These are phyloP conservation scores for Scutellaria barbata DNA, from an alignment of 257 asterid species.

Conservation along the genomic window DNA sequence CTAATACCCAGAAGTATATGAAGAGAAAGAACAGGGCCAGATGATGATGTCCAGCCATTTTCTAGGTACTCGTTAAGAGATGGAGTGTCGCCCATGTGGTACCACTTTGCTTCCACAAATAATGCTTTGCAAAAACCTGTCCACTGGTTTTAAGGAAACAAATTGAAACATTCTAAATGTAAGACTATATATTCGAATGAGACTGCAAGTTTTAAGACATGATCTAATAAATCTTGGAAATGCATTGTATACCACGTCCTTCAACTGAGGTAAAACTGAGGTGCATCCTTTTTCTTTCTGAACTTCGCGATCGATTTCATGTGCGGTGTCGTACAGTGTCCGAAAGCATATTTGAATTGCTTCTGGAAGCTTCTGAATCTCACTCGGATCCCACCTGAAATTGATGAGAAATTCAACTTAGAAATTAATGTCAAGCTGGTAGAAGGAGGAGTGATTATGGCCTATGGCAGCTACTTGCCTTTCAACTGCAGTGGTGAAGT, in stretches of 20 bases:
- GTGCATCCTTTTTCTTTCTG: slow-evolving; percentile 49
- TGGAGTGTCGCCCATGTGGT: slow-evolving; percentile 45
- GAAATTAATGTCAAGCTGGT: not conserved
- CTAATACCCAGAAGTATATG: slow-evolving; percentile 46
- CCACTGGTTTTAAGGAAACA: slow-evolving; percentile 48
- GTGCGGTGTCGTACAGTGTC: slow-evolving; percentile 44
- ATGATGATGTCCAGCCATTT: slow-evolving; percentile 60
- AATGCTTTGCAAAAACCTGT: slow-evolving; percentile 55
- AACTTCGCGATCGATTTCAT: slow-evolving; percentile 49
- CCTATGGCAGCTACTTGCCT: slow-evolving; percentile 30
- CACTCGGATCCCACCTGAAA: slow-evolving; percentile 60
- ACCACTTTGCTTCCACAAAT: slow-evolving; percentile 62
- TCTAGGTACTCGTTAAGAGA: slow-evolving; percentile 53
- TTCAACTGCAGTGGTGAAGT: slow-evolving; percentile 53
- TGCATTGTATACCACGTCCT: slow-evolving; percentile 41
- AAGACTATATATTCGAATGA: no score
- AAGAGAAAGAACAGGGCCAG: slow-evolving; percentile 58
- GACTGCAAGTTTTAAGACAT: no score
- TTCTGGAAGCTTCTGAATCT: slow-evolving; percentile 52
- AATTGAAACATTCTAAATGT: no score
- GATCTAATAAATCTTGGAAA: not conserved
- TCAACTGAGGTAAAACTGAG: slow-evolving; percentile 50
- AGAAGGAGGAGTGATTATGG: no score
- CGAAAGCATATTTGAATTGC: slow-evolving; percentile 51
- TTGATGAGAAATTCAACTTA: not conserved